Conservation (phyloP, 2,329 filamentous ascomycete species). For the Fusarium foetens region DNA sequence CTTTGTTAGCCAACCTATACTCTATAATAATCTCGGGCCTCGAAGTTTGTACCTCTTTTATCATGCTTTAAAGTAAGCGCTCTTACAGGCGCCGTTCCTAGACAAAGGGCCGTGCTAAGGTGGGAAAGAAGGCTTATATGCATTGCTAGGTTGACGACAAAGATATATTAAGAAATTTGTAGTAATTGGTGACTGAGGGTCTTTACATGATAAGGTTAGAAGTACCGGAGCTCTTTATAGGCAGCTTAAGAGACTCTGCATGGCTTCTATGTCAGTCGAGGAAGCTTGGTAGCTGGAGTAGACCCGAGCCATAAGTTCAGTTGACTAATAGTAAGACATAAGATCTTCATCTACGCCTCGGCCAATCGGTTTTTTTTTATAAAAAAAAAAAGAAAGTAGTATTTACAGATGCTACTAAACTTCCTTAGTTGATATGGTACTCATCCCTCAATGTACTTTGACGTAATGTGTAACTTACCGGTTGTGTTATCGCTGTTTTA, state of each 20-base stretch:
- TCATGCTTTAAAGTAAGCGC: not conserved
- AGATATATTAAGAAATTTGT: accelerated
- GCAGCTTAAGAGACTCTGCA: accelerated
- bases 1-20: not conserved
- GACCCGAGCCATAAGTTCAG: accelerated
- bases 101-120: not conserved
- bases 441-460: not conserved
- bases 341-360: not conserved
- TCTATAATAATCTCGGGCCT: too few relatives aligned
- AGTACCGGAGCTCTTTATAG: not conserved
- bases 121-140: not conserved
- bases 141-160: accelerated
- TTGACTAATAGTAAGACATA: accelerated
- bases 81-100: not conserved
- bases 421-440: not conserved
- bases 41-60: not conserved
- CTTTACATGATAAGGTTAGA: not conserved
- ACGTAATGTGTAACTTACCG: too few relatives aligned
- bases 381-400: accelerated
- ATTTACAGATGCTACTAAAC: accelerated
- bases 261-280: too few relatives aligned
- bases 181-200: not conserved
- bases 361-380: not conserved
- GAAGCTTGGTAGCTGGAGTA: not conserved
- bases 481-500: too few relatives aligned